A percentile compares a stretch with the other conserved stretches of the same genome.
phyloP scores from a whole-genome alignment of 441 rosid species.

The Aleurites moluccanus region DNA sequence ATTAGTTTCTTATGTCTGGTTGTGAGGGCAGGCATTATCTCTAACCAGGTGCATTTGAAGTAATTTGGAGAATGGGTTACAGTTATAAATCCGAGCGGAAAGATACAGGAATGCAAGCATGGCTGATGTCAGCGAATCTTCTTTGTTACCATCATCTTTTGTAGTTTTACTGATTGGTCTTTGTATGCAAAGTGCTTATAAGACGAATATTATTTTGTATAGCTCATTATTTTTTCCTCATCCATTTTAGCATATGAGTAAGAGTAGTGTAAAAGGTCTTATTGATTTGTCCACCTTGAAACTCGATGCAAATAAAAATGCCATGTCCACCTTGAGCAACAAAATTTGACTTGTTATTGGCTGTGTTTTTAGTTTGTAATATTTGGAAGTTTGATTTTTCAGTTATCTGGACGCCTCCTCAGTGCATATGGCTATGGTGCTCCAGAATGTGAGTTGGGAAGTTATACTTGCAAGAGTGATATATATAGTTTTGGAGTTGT shows the following conservation, averaged over 20 bases:
- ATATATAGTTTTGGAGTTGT: slow-evolving; percentile 92
- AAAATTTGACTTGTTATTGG: neutral
- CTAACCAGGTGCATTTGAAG: neutral
- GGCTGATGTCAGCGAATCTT: neutral
- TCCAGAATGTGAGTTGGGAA: slow-evolving; percentile 83
- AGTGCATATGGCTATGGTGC: slow-evolving; percentile 69
- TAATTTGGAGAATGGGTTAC: neutral
- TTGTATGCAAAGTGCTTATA: neutral
- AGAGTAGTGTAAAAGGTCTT: neutral
- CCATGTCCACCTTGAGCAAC: neutral
- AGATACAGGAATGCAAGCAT: neutral
- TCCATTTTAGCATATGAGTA: neutral
- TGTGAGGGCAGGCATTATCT: neutral
- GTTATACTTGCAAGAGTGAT: slow-evolving; percentile 80
- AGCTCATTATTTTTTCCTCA: neutral
- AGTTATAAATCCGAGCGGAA: neutral
- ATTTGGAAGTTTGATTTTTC: slow-evolving; percentile 29
- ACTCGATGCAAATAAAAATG: neutral
- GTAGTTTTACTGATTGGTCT: neutral
- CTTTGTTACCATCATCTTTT: neutral
- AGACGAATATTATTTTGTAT: neutral
- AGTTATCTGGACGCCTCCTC: slow-evolving; percentile 76
- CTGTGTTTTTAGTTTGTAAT: slow-evolving; percentile 16
- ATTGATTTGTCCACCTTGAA: neutral
- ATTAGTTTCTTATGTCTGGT: neutral